Conservation (phyloP, 176 grass and related monocot genomes). For the Otatea glauca region DNA sequence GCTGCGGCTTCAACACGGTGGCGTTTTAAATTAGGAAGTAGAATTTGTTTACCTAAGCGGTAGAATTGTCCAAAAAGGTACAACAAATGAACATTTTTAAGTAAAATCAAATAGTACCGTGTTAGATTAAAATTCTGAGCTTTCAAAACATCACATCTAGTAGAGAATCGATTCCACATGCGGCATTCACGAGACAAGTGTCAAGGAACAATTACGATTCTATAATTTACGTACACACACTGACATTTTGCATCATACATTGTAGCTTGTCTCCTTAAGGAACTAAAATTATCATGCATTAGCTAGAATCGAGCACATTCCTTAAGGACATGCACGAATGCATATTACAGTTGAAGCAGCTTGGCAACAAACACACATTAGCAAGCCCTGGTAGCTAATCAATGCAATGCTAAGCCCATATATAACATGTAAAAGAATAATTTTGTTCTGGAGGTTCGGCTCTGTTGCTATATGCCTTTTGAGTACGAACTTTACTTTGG, state of each 20-base stretch:
- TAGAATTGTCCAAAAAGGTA: not conserved
- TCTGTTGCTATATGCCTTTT: not conserved
- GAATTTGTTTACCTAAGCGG: not conserved
- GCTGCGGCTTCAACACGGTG: too few species aligned
- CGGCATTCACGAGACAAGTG: not conserved
- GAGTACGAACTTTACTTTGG: not conserved
- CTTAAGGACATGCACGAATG: not conserved
- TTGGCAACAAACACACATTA: not conserved
- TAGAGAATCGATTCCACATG: not conserved
- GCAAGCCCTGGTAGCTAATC: not conserved
- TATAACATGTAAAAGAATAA: not conserved
- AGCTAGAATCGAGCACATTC: not conserved
- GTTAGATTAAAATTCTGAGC: not conserved
- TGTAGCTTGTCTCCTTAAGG: not conserved
- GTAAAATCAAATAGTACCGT: slow-evolving; percentile 6
- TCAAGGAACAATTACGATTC: not conserved
- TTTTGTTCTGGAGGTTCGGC: not conserved
- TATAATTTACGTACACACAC: slow-evolving; percentile 29
- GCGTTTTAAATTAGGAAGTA: not conserved
- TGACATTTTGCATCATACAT: not conserved
- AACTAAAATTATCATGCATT: not conserved
- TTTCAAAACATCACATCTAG: slow-evolving; percentile 4
- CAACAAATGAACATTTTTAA: not conserved
- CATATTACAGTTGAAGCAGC: not conserved
- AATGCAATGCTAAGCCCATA: not conserved